phyloP scores from a whole-genome alignment of 2,329 filamentous ascomycete genomes.

The Monosporascus sp. region DNA sequence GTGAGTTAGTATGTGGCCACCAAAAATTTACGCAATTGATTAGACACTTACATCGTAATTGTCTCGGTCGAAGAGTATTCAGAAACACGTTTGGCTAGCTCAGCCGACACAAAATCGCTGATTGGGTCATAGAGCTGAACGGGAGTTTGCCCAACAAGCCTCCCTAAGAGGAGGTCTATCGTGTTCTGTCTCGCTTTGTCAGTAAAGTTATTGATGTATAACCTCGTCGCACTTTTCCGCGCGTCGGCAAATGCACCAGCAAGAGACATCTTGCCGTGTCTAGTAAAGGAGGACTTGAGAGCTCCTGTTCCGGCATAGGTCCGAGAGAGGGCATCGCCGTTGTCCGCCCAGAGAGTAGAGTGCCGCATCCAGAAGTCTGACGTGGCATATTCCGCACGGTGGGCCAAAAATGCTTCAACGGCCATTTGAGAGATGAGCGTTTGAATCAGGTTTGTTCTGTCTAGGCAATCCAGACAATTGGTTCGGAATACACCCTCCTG shows the following conservation, averaged over 20 bases:
- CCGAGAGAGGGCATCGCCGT: conserved; percentile 86
- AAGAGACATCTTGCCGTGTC: conserved; percentile 91
- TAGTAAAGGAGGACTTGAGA: conserved; percentile 90
- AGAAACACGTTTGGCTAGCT: conserved; percentile 60
- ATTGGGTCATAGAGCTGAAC: conserved; percentile 91
- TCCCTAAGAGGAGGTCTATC: conserved; percentile 86
- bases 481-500: conserved; percentile 95
- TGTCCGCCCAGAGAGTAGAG: conserved; percentile 93
- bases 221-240: conserved; percentile 84
- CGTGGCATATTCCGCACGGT: conserved; percentile 62
- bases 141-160: conserved; percentile 74
- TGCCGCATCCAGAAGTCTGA: conserved; percentile 90
- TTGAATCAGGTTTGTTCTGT: conserved; percentile 93
- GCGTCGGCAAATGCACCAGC: conserved; percentile 92
- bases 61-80: conserved; percentile 72
- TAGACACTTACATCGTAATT: conserved; percentile 63
- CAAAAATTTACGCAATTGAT: not conserved
- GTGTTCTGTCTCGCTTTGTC: conserved; percentile 91
- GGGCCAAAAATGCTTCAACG: conserved; percentile 74
- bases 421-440: conserved; percentile 94
- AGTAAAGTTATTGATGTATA: conserved; percentile 97
- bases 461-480: conserved; percentile 93
- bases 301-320: conserved; percentile 97
- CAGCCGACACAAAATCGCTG: conserved; percentile 79
- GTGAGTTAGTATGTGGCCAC: conserved; percentile 16